These are phyloP conservation scores for Agaricales sp. DNA, from an alignment of 1,284 basidiomycete species.

Conservation along the genomic window DNA sequence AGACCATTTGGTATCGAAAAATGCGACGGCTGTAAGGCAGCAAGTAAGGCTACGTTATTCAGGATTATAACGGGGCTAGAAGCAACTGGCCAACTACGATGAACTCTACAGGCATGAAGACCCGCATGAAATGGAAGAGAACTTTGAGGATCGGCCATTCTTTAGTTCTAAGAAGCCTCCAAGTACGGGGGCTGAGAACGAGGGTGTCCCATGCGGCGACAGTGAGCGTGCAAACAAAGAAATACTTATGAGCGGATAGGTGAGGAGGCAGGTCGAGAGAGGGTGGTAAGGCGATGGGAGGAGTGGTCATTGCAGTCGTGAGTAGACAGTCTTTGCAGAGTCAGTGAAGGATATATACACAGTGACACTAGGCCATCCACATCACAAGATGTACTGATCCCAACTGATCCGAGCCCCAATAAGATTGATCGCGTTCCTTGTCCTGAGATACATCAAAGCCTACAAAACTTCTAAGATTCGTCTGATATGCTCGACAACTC, in stretches of 20 bases:
- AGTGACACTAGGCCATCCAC: no score
- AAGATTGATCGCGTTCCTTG: no score
- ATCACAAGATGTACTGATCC: no score
- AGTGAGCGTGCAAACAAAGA: conserved; percentile 76
- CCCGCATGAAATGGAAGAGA: conserved; percentile 59
- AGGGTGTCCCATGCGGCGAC: conserved; percentile 81
- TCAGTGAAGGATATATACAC: no score
- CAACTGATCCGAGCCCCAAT: no score
- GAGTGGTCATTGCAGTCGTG: no score
- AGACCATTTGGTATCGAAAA: conserved; percentile 65
- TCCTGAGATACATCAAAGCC: no score
- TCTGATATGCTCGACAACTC: no score
- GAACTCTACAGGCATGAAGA: conserved; percentile 72
- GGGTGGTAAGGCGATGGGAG: conserved; percentile 26
- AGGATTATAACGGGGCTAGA: not conserved
- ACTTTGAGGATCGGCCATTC: conserved; percentile 72
- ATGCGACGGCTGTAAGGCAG: conserved; percentile 49
- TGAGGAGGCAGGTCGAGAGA: conserved; percentile 65
- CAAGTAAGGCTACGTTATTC: conserved; percentile 8
- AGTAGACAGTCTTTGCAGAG: no score
- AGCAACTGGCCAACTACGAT: conserved; percentile 55
- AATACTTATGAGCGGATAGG: conserved; percentile 75
- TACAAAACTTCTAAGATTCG: no score
- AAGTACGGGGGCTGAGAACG: conserved; percentile 67
- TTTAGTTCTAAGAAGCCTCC: conserved; percentile 53